Conservation (phyloP, 1,284 basidiomycete species). For the Rhodotorula sp. region DNA sequence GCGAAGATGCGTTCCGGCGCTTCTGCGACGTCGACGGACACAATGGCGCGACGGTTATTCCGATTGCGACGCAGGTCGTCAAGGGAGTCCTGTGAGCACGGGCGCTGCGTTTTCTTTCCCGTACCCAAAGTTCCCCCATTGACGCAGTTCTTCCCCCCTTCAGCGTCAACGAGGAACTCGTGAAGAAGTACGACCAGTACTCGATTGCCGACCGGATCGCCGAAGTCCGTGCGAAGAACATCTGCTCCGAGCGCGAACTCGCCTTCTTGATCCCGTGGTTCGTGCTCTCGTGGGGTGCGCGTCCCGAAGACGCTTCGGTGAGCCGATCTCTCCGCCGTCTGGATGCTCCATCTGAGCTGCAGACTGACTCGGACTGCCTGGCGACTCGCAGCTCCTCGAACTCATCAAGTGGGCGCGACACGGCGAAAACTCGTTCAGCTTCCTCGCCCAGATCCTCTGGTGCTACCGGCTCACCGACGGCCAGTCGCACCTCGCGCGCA, state of each 20-base stretch:
- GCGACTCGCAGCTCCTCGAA: not conserved
- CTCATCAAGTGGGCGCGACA: constrained; percentile 10
- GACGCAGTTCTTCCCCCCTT: not conserved
- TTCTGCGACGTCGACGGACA: constrained; percentile 8
- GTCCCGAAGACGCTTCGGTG: constrained; percentile 1
- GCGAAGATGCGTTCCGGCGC: constrained; percentile 9
- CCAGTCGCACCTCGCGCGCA: constrained; percentile 16
- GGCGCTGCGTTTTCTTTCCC: not conserved
- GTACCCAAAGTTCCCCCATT: not conserved
- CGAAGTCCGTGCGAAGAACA: constrained; percentile 11
- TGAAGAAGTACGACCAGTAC: constrained; percentile 13
- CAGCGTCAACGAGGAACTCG: constrained; percentile 9
- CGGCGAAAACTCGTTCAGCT: constrained; percentile 10
- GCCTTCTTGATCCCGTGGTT: constrained; percentile 11
- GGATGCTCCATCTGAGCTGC: no score
- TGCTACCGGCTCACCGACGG: constrained; percentile 14
- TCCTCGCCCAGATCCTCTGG: constrained; percentile 3
- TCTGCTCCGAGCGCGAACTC: constrained; percentile 8
- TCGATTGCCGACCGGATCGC: constrained; percentile 16
- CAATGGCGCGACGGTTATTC: not conserved
- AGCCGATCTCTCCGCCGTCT: not conserved
- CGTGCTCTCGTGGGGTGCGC: constrained; percentile 10
- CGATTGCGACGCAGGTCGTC: constrained; percentile 9
- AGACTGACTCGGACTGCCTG: not conserved
- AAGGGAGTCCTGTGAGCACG: not conserved